These are phyloP conservation scores for Rugonectria rugulosa DNA, from an alignment of 2,329 filamentous ascomycete species.

Conservation along the genomic window DNA sequence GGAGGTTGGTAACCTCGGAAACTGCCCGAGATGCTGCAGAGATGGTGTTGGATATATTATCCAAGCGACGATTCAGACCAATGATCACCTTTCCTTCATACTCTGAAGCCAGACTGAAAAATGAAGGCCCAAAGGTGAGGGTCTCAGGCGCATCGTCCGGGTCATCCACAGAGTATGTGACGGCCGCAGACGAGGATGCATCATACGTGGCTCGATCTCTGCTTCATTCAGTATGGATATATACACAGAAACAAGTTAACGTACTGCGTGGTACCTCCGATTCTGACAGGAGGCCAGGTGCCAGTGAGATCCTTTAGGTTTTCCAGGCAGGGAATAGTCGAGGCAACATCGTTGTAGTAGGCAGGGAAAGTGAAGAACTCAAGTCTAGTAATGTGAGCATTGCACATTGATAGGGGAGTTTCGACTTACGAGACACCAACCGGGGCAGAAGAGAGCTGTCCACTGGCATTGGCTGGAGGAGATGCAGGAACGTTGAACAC, in stretches of 20 bases:
- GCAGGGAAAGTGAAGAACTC: conserved; percentile 65
- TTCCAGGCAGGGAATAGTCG: conserved; percentile 58
- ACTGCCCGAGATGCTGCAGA: conserved; percentile 56
- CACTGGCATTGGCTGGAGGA: conserved; percentile 41
- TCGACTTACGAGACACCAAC: conserved; percentile 54
- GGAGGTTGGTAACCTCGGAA: conserved; percentile 54
- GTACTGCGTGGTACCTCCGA: conserved; percentile 65
- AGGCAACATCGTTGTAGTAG: conserved; percentile 62
- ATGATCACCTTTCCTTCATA: conserved; percentile 60
- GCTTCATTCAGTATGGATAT: not conserved
- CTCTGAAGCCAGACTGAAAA: conserved; percentile 56
- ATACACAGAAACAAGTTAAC: not conserved
- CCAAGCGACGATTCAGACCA: conserved; percentile 61
- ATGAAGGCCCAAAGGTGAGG: conserved; percentile 61
- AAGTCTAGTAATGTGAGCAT: conserved; percentile 43
- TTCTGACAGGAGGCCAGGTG: conserved; percentile 60
- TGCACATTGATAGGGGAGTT: not conserved
- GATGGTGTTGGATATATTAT: conserved; percentile 62
- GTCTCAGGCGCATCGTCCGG: conserved; percentile 55
- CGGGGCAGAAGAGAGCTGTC: conserved; percentile 48
- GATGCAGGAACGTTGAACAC: conserved; percentile 46
- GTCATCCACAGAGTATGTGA: conserved; percentile 58
- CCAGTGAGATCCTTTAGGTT: conserved; percentile 60
- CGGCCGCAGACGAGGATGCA: conserved; percentile 51
- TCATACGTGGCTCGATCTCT: conserved; percentile 60